Conservation (phyloP, 192 early-diverging fungal genomes). For the Linnemannia elongata region DNA sequence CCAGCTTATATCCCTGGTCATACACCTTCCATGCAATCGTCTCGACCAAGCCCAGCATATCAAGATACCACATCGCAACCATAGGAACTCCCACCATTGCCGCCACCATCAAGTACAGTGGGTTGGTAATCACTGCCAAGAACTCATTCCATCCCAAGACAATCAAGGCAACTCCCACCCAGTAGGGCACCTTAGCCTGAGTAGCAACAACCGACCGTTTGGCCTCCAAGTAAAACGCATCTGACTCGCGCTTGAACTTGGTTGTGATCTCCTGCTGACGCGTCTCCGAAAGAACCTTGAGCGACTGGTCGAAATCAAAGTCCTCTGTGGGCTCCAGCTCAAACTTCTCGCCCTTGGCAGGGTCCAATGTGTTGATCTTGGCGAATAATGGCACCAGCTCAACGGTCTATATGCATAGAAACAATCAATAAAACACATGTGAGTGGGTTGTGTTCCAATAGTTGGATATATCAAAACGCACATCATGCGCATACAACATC, state of each 20-base stretch:
- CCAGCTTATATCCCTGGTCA: conserved; percentile 53
- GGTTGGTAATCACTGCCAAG: conserved; percentile 85
- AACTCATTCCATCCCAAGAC: conserved; percentile 98
- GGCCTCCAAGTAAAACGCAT: conserved; percentile 94
- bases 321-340: conserved; percentile 57
- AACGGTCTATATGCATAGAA: conserved; percentile 36
- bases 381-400: conserved; percentile 82
- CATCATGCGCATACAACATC: not conserved
- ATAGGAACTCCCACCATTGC: conserved; percentile 69
- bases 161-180: conserved; percentile 82
- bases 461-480: not conserved
- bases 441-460: not conserved
- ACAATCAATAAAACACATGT: not conserved
- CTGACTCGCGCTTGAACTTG: conserved; percentile 90
- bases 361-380: conserved; percentile 73
- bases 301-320: conserved; percentile 72
- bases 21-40: conserved; percentile 51
- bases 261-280: conserved; percentile 79
- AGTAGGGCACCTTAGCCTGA: conserved; percentile 87
- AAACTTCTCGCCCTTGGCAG: conserved; percentile 47
- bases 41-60: conserved; percentile 76
- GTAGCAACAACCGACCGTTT: conserved; percentile 94
- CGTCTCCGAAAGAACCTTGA: conserved; percentile 71
- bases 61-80: conserved; percentile 74
- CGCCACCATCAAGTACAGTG: conserved; percentile 82